A percentile compares a stretch with the other conserved stretches of the same genome.
phyloP scores from a whole-genome alignment of 2,329 filamentous ascomycete species.

The Cytospora piceicola region DNA sequence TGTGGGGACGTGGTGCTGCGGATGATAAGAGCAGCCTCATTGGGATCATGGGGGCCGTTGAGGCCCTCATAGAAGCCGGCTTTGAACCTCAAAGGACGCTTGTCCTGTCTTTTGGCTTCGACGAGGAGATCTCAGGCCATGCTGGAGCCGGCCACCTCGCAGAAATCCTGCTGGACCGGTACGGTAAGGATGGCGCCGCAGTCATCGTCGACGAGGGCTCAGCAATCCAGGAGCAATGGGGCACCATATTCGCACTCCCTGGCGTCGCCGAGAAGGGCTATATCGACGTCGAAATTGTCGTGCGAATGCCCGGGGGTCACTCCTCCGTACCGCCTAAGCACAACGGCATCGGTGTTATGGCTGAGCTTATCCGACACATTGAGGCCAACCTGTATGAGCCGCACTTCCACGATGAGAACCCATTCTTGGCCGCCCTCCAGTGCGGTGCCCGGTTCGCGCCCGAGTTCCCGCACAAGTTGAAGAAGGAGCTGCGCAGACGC shows the following conservation, averaged over 20 bases:
- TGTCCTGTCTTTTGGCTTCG: conserved; percentile 65
- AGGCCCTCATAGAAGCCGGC: conserved; percentile 55
- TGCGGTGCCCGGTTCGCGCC: conserved; percentile 51
- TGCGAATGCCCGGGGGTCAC: conserved; percentile 64
- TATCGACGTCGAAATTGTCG: conserved; percentile 59
- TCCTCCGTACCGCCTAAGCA: conserved; percentile 61
- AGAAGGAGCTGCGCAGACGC: conserved; percentile 44
- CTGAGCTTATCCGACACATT: conserved; percentile 47
- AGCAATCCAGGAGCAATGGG: conserved; percentile 49
- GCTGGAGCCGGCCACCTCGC: conserved; percentile 56
- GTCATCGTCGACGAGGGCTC: conserved; percentile 65
- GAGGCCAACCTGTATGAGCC: conserved; percentile 52
- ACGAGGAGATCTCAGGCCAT: conserved; percentile 62
- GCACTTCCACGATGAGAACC: conserved; percentile 46
- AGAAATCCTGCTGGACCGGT: conserved; percentile 49
- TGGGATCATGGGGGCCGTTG: conserved; percentile 58
- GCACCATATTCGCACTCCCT: conserved; percentile 56
- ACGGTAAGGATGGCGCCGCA: conserved; percentile 58
- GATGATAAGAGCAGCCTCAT: conserved; percentile 67
- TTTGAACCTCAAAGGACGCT: conserved; percentile 60
- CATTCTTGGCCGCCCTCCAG: conserved; percentile 42
- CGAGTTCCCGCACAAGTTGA: conserved; percentile 49
- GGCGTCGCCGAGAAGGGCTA: conserved; percentile 66
- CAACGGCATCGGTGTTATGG: conserved; percentile 58
- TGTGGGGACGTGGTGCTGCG: conserved; percentile 64